Evolutionary conservation across 129 eudicot species (phyloP), one percentile per base, ranked within the genome.

Genomic region (Flaveria trinervia): DNA sequence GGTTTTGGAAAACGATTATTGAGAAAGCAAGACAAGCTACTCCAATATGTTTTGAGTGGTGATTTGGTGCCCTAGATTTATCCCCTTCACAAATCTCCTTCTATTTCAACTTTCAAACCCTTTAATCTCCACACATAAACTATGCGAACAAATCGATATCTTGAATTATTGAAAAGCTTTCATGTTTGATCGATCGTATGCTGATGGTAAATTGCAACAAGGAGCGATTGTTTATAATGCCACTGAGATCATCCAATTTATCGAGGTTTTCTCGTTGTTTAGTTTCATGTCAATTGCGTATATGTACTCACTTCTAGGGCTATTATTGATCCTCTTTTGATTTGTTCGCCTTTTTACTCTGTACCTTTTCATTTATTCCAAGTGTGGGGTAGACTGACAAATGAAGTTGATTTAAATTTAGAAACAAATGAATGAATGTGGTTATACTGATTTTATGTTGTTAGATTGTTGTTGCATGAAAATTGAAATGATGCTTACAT

Each of bases 301-400:
- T 51, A 74, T 73, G 14, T n/a, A 59, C 30, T 72, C 67, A 33
- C 73, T 62, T 56, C 72, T 81, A 81, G 88, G 88, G 88, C 81
- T 84, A 81, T 75, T 65, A 46, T 51, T 26, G 30, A 8, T 51
- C 48, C 1, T 14, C 52, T 74, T 69, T 41, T 17, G 30, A 14
- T 16, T 46, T 69, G 59, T 48, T 48, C 52, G 2, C 52, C 16
- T 48, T 13, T 13, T 48, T 13, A 0, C 16, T 13, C 13, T 12
- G 13, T 13, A 9, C 13, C 52, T 10, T 46, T 74, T 61, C 50
- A 45, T 45, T 45, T 61, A 7, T 62, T 51, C 60, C 41, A 25
- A 65, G 73, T 76, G 33, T 14, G 13, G 54, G 44, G 45, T 43
- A 67, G 45, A 46, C 57, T 67, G 80, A 77, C 23, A 30, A 39